Evolutionary conservation across 495 filamentous ascomycete species (phyloP).

Genomic region (Daldinia concentrica): DNA sequence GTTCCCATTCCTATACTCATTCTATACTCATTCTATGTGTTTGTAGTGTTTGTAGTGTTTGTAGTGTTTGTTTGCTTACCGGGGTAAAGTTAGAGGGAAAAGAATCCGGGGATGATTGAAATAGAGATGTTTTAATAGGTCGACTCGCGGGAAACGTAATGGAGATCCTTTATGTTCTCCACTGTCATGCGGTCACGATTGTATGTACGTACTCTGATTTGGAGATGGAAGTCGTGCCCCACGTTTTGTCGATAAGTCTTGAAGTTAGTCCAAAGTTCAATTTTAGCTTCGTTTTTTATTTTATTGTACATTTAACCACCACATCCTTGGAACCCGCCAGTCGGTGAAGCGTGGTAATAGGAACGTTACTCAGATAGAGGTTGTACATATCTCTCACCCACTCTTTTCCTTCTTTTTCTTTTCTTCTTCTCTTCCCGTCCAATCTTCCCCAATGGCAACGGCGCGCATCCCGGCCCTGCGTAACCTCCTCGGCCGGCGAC

Average conservation of each 20-base stretch:
- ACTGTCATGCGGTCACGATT: neutral
- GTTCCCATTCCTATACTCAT: neutral
- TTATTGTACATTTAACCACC: neutral
- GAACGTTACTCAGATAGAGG: neutral
- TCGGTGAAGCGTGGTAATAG: conserved; percentile 2
- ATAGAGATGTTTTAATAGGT: conserved; percentile 22
- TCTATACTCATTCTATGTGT: too few species aligned
- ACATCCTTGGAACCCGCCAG: neutral
- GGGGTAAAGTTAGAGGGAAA: neutral
- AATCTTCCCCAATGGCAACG: conserved; percentile 43
- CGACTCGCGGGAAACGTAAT: conserved; percentile 7
- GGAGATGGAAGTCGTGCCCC: conserved; percentile 9
- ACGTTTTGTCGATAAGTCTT: conserved; percentile 2
- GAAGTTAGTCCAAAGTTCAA: neutral
- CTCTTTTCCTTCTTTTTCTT: neutral
- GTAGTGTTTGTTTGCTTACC: neutral
- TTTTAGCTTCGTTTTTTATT: neutral
- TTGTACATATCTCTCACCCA: neutral
- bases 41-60: neutral
- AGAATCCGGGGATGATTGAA: conserved; percentile 7
- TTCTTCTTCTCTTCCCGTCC: too few species aligned
- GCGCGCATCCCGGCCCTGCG: conserved; percentile 49
- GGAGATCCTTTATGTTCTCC: neutral
- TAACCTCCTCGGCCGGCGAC: conserved; percentile 44
- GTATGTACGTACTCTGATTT: neutral